phyloP scores from a whole-genome alignment of 139 green algal genomes.

The Spirogloea muscicola region DNA sequence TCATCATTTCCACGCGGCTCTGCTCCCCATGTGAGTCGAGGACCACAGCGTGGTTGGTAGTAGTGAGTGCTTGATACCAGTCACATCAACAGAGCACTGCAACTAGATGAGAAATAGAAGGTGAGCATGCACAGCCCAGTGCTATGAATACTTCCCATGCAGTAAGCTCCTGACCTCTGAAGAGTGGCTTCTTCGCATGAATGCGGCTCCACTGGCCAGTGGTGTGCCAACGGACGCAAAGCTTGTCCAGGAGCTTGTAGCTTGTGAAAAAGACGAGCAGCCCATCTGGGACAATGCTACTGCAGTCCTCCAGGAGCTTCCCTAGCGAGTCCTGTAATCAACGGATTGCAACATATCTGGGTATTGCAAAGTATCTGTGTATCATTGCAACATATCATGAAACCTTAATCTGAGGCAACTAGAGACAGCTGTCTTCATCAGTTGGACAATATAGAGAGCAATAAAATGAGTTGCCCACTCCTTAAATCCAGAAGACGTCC shows the following conservation, averaged over 20 bases:
- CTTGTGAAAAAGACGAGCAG: conserved; percentile 89
- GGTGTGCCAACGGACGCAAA: conserved; percentile 60
- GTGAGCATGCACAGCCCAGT: too few relatives aligned
- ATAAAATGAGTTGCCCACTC: too few relatives aligned
- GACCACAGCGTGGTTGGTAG: background rate
- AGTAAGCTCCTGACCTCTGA: too few relatives aligned
- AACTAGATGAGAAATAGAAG: too few relatives aligned
- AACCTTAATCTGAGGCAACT: too few relatives aligned
- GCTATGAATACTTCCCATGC: too few relatives aligned
- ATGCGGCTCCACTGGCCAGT: conserved; percentile 65
- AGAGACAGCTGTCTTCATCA: too few relatives aligned
- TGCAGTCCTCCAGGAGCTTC: conserved; percentile 49
- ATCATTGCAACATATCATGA: too few relatives aligned
- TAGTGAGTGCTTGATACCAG: background rate
- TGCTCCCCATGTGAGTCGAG: background rate
- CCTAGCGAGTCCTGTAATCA: conserved; percentile 43
- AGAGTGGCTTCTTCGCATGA: conserved; percentile 63
- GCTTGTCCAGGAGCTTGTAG: conserved; percentile 79
- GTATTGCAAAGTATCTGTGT: too few relatives aligned
- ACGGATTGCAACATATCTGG: too few relatives aligned
- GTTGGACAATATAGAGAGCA: too few relatives aligned
- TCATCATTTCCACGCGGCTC: conserved; percentile 58
- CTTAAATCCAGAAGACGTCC: too few relatives aligned
- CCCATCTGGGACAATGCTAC: conserved; percentile 70
- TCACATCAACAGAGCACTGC: background rate